These are phyloP conservation scores for Bipolaris sorokiniana DNA, from an alignment of 2,329 filamentous ascomycete species.

Conservation along the genomic window DNA sequence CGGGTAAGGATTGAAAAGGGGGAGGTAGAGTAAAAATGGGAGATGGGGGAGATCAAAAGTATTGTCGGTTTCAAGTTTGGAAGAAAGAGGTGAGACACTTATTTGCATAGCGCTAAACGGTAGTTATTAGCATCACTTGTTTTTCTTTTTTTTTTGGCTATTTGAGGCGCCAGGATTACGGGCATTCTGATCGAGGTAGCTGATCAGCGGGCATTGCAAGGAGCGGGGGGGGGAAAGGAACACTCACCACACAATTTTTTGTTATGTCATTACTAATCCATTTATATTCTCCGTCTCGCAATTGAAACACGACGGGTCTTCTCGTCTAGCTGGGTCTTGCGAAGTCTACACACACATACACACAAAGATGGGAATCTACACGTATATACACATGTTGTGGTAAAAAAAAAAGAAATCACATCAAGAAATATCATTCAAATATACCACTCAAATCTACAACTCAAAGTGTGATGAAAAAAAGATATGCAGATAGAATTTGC, in stretches of 20 bases:
- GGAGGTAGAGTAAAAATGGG: not conserved
- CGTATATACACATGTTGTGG: not conserved
- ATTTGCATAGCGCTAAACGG: not conserved
- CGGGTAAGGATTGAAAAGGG: too few relatives aligned
- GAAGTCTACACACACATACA: too few relatives aligned
- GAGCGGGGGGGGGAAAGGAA: not conserved
- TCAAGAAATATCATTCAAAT: too few relatives aligned
- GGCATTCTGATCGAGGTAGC: not conserved
- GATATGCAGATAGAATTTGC: too few relatives aligned
- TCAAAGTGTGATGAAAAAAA: too few relatives aligned
- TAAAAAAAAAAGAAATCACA: too few relatives aligned
- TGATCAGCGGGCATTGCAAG: not conserved
- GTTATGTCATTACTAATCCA: not conserved
- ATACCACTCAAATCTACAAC: too few relatives aligned
- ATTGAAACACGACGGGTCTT: not conserved
- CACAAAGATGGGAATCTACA: too few relatives aligned
- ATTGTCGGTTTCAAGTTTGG: not conserved
- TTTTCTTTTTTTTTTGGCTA: not conserved
- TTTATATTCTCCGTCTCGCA: not conserved
- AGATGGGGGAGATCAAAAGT: not conserved
- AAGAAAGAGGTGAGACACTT: not conserved
- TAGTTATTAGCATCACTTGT: not conserved
- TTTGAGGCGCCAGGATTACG: not conserved
- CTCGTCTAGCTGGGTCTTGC: not conserved
- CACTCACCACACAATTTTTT: not conserved